A percentile compares a stretch with the other conserved stretches of the same genome.
Evolutionary conservation across 352 stramenopile genomes (phyloP).

Genomic region (Globisporangium splendens): DNA sequence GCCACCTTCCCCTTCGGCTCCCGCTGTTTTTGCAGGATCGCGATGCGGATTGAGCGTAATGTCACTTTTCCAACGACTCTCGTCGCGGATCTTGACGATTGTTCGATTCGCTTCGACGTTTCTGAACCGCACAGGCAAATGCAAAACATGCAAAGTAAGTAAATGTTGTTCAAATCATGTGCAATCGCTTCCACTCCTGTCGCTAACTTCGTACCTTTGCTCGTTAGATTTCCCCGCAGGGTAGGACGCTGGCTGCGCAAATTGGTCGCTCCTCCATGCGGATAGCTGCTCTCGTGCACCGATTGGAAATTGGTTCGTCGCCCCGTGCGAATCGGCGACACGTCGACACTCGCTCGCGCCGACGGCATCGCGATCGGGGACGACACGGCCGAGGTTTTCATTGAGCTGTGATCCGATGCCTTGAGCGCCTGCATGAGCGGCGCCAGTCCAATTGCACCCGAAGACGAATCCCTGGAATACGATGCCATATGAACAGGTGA

Average conservation of each 20-base stretch:
- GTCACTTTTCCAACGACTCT: slow-evolving; percentile 56
- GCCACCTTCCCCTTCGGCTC: slow-evolving; percentile 3
- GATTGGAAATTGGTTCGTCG: slow-evolving; percentile 46
- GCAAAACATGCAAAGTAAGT: not conserved
- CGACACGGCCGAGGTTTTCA: slow-evolving; percentile 22
- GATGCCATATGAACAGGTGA: not conserved
- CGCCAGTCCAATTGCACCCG: slow-evolving; percentile 37
- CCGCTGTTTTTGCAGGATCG: not conserved
- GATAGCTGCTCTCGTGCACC: slow-evolving; percentile 18
- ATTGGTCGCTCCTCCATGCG: slow-evolving; percentile 2
- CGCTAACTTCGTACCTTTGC: slow-evolving; percentile 31
- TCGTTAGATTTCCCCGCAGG: slow-evolving; percentile 71
- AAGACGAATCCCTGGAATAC: slow-evolving; percentile 39
- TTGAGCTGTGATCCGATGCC: slow-evolving; percentile 38
- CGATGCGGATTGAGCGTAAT: slow-evolving; percentile 22
- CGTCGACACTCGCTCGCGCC: slow-evolving; percentile 15
- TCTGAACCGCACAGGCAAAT: slow-evolving; percentile 12
- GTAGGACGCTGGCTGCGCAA: slow-evolving; percentile 13
- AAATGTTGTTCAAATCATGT: not conserved
- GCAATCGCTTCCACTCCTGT: too few relatives aligned
- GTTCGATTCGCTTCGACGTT: slow-evolving; percentile 64
- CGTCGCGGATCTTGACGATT: slow-evolving; percentile 67
- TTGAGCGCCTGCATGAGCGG: slow-evolving; percentile 50
- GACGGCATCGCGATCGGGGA: slow-evolving; percentile 19
- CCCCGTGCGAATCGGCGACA: slow-evolving; percentile 60